A percentile compares a stretch with the other conserved stretches of the same genome.
phyloP scores from a whole-genome alignment of 148 eudicot species.

The Gaultheria prostrata region DNA sequence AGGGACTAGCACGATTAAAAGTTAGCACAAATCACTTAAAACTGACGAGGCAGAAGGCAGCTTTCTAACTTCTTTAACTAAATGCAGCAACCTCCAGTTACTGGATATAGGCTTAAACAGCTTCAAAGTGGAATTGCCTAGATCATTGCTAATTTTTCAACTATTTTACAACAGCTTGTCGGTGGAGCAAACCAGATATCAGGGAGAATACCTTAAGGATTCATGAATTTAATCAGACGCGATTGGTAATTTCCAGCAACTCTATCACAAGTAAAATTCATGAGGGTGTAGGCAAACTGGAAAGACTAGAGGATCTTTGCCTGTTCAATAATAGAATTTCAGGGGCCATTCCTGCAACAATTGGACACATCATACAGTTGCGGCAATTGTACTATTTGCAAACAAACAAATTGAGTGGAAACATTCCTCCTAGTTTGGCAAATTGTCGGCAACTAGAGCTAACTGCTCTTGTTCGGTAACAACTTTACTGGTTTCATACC shows the following conservation, averaged over 20 bases:
- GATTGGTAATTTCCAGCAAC: not conserved
- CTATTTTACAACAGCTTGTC: fast-evolving
- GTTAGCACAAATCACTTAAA: not conserved
- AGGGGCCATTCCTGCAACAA: not conserved
- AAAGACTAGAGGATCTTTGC: not conserved
- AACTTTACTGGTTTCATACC: constrained; percentile 18
- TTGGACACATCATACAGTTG: not conserved
- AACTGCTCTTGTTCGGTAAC: not conserved
- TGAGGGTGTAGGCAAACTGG: not conserved
- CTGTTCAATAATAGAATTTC: not conserved
- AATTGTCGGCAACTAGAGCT: not conserved
- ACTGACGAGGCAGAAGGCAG: constrained; percentile 11
- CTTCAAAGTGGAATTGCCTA: not conserved
- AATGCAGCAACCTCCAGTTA: constrained; percentile 12
- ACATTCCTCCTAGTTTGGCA: not conserved
- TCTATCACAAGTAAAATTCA: not conserved
- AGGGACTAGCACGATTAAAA: not conserved
- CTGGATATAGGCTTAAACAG: not conserved
- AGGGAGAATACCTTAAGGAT: not conserved
- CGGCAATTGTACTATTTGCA: not conserved
- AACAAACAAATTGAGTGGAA: not conserved
- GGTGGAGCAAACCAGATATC: not conserved
- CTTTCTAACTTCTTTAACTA: constrained; percentile 22
- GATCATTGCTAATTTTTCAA: not conserved
- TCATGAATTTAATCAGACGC: not conserved